Evolutionary conservation across 805 yeast species (phyloP).

Genomic region (Lipomyces orientalis): DNA sequence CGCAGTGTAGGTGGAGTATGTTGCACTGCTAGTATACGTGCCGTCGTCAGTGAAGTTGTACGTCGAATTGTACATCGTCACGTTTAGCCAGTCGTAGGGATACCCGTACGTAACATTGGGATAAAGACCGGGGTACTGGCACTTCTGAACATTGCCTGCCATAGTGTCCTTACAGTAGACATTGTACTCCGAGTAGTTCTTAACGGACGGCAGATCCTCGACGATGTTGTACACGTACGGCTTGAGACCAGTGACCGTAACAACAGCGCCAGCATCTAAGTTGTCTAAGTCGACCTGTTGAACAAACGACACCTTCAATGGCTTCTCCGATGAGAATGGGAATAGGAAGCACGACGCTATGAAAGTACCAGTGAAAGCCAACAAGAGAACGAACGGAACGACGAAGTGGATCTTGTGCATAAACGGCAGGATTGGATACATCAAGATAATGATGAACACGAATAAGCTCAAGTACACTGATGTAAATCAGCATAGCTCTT

Average conservation of each 20-base stretch:
- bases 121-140: constrained; percentile 33
- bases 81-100: constrained; percentile 35
- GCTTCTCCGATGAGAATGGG: constrained; percentile 68
- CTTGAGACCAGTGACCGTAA: constrained; percentile 57
- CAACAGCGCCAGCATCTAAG: constrained; percentile 40
- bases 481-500: background rate
- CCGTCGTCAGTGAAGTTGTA: constrained; percentile 24
- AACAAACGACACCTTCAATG: constrained; percentile 73
- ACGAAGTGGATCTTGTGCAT: constrained; percentile 34
- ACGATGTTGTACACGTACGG: constrained; percentile 57
- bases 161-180: constrained; percentile 19
- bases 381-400: constrained; percentile 32
- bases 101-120: constrained; percentile 36
- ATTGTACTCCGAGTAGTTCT: constrained; percentile 44
- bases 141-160: constrained; percentile 23
- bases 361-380: constrained; percentile 37
- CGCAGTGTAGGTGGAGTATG: constrained; percentile 13
- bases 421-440: constrained; percentile 45
- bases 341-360: constrained; percentile 42
- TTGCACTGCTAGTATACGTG: constrained; percentile 22
- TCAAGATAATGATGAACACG: constrained; percentile 43
- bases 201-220: constrained; percentile 68
- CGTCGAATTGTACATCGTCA: constrained; percentile 28
- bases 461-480: constrained; percentile 32
- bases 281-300: constrained; percentile 61